Conservation (phyloP, 1,139 yeast genomes). For the Blastobotrys indianensis region DNA sequence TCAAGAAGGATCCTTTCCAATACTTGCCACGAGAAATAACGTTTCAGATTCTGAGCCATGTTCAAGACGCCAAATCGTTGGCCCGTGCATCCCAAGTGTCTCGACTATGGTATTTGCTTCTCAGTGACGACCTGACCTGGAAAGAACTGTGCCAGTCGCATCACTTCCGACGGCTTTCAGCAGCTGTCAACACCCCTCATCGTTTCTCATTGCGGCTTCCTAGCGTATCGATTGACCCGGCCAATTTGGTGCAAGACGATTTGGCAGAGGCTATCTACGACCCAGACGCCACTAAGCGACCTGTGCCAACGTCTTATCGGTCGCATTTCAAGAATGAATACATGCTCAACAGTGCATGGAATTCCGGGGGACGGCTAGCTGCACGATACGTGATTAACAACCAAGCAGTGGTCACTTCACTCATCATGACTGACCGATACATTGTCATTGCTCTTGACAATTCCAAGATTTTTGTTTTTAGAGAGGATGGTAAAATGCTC, state of each 20-base stretch:
- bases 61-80: constrained; percentile 49
- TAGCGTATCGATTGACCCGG: constrained; percentile 15
- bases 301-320: constrained; percentile 36
- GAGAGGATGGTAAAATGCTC: constrained; percentile 63
- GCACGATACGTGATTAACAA: constrained; percentile 35
- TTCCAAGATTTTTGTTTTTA: constrained; percentile 39
- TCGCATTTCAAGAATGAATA: constrained; percentile 41
- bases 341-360: constrained; percentile 39
- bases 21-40: constrained; percentile 81
- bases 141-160: constrained; percentile 37
- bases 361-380: constrained; percentile 37
- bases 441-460: constrained; percentile 40
- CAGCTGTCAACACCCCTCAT: constrained; percentile 29
- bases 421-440: constrained; percentile 35
- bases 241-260: constrained; percentile 17
- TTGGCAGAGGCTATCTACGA: constrained; percentile 32
- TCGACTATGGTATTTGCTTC: constrained; percentile 36
- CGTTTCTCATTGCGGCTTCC: constrained; percentile 18
- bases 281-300: constrained; percentile 32
- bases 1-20: constrained; percentile 80
- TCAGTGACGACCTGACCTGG: constrained; percentile 41
- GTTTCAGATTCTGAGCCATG: constrained; percentile 72
- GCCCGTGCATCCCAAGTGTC: constrained; percentile 43
- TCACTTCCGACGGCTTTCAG: constrained; percentile 36
- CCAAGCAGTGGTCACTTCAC: constrained; percentile 37